phyloP scores from a whole-genome alignment of 805 yeast genomes.

The Saccharomyces kudriavzevii region DNA sequence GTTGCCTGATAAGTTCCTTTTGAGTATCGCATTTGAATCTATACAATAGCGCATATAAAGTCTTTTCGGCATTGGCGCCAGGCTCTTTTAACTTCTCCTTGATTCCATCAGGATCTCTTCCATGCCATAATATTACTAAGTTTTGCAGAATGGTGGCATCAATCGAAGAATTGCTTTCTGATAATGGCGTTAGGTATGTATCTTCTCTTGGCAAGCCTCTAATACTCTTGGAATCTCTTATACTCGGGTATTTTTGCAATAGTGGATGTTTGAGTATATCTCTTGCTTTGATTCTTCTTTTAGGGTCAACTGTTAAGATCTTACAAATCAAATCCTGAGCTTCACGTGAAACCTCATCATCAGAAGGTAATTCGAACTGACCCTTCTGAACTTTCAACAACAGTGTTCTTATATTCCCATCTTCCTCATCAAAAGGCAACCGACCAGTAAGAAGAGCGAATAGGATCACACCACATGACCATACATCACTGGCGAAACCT shows the following conservation, averaged over 20 bases:
- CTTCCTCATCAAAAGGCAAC: slow-evolving; percentile 78
- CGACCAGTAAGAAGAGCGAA: slow-evolving; percentile 93
- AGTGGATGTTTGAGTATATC: slow-evolving; percentile 78
- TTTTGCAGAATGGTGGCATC: slow-evolving; percentile 71
- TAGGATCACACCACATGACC: slow-evolving; percentile 96
- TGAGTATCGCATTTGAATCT: slow-evolving; percentile 58
- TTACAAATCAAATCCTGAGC: slow-evolving; percentile 77
- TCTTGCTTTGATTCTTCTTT: slow-evolving; percentile 65
- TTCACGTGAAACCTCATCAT: slow-evolving; percentile 64
- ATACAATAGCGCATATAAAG: slow-evolving; percentile 66
- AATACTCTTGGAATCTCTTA: slow-evolving; percentile 28
- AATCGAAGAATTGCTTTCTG: slow-evolving; percentile 37
- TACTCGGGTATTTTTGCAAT: slow-evolving; percentile 55
- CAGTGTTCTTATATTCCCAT: slow-evolving; percentile 83
- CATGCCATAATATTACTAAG: slow-evolving; percentile 74
- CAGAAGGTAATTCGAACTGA: slow-evolving; percentile 70
- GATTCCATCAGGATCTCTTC: slow-evolving; percentile 50
- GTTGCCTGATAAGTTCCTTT: slow-evolving; percentile 24
- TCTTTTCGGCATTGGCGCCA: slow-evolving; percentile 66
- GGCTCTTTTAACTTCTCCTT: slow-evolving; percentile 44
- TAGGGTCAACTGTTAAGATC: slow-evolving; percentile 81
- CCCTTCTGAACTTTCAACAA: slow-evolving; percentile 89
- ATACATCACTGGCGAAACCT: slow-evolving; percentile 93
- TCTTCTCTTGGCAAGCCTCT: slow-evolving; percentile 35
- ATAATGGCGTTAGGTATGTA: slow-evolving; percentile 31